These are phyloP conservation scores for Abrus precatorius DNA, from an alignment of 306 rosid species.

Conservation along the genomic window DNA sequence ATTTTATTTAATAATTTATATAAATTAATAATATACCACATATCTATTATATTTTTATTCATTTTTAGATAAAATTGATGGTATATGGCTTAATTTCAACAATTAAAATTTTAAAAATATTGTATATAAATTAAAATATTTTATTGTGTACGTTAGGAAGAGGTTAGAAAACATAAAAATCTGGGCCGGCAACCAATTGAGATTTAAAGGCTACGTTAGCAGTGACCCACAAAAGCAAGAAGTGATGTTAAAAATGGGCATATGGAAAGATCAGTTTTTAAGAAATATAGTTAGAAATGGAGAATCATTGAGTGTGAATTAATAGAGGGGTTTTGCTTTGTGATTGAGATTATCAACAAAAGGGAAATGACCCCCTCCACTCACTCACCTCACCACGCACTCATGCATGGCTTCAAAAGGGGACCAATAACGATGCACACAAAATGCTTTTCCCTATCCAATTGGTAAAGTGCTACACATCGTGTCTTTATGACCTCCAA, in stretches of 20 bases:
- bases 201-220: background rate
- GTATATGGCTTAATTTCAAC: too few species aligned
- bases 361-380: conserved; percentile 26
- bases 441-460: too few species aligned
- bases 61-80: too few species aligned
- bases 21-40: too few species aligned
- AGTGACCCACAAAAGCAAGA: background rate
- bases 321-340: too few species aligned
- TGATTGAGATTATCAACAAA: background rate
- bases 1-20: too few species aligned
- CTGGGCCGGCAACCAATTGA: background rate
- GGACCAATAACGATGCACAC: conserved; percentile 1
- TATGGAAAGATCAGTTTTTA: background rate
- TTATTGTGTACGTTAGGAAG: too few species aligned
- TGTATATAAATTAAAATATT: too few species aligned
- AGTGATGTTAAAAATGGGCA: conserved; percentile 2
- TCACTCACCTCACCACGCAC: background rate
- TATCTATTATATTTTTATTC: too few species aligned
- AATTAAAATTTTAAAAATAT: too few species aligned
- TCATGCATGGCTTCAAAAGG: background rate
- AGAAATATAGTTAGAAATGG: background rate
- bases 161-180: background rate
- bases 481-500: background rate
- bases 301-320: background rate
- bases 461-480: background rate